Conservation (phyloP, 2,329 filamentous ascomycete species). For the Paecilomyces niveus region DNA sequence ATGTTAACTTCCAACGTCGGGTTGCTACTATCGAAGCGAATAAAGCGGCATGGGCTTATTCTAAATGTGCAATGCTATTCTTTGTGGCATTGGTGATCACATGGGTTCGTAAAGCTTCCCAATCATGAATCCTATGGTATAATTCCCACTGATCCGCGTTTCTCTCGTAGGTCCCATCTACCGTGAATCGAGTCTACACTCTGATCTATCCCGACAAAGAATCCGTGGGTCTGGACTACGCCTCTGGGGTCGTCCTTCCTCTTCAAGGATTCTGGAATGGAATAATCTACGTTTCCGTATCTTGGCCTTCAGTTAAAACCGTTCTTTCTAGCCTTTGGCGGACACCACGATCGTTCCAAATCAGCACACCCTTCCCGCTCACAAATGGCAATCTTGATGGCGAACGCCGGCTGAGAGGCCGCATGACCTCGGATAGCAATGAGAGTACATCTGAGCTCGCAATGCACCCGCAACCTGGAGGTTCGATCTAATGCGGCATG, state of each 20-base stretch:
- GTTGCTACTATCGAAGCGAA: conserved; percentile 20
- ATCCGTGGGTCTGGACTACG: conserved; percentile 57
- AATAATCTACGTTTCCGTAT: conserved; percentile 66
- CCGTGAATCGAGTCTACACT: conserved; percentile 67
- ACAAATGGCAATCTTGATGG: not conserved
- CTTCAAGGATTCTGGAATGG: conserved; percentile 82
- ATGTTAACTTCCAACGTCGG: conserved; percentile 10
- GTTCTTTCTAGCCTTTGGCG: not conserved
- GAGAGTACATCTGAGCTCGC: not conserved
- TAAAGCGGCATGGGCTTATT: conserved; percentile 32
- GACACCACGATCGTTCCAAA: not conserved
- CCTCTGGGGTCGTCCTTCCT: conserved; percentile 67
- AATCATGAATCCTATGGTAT: not conserved
- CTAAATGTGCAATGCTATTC: conserved; percentile 34
- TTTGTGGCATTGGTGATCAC: conserved; percentile 36
- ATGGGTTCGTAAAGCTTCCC: conserved; percentile 21
- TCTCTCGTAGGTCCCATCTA: conserved; percentile 53
- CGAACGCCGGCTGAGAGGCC: not conserved
- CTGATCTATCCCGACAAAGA: conserved; percentile 50
- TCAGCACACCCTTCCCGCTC: not conserved
- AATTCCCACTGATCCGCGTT: not conserved
- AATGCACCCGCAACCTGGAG: not conserved
- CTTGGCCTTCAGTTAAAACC: conserved; percentile 55
- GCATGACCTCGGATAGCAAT: not conserved
- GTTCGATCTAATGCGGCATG: not conserved